Conservation (phyloP, 2,329 filamentous ascomycete genomes). For the Clarireedia sp. region DNA sequence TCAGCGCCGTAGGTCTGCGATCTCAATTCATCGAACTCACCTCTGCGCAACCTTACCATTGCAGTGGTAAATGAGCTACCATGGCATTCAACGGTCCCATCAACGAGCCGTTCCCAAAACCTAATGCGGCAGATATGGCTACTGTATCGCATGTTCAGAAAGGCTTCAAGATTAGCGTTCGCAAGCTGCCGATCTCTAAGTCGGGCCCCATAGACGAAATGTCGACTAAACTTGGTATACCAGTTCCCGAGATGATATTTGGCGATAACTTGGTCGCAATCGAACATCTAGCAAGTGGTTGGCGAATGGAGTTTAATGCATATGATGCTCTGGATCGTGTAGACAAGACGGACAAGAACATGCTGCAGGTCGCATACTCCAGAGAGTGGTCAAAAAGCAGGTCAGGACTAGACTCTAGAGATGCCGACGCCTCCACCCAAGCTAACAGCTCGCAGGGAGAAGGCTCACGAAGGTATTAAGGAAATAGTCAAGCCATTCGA, state of each 20-base stretch:
- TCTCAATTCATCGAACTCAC: no score
- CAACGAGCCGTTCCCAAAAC: slow-evolving; percentile 48
- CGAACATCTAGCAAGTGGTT: slow-evolving; percentile 64
- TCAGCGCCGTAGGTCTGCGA: no score
- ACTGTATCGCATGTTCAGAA: slow-evolving; percentile 52
- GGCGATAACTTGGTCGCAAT: slow-evolving; percentile 83
- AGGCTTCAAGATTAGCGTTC: slow-evolving; percentile 68
- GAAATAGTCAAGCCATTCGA: slow-evolving; percentile 95
- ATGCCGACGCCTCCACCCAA: no score
- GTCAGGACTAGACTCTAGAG: slow-evolving; percentile 7
- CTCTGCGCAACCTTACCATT: no score
- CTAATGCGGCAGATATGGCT: slow-evolving; percentile 41
- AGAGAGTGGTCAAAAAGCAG: slow-evolving; percentile 63
- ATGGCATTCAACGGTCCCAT: slow-evolving; percentile 29
- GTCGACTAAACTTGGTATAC: slow-evolving; percentile 69
- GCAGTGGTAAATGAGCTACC: not conserved
- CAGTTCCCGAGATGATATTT: slow-evolving; percentile 98
- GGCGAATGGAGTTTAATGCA: slow-evolving; percentile 74
- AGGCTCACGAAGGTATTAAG: slow-evolving; percentile 76
- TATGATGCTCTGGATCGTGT: slow-evolving; percentile 83
- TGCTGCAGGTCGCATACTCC: slow-evolving; percentile 92
- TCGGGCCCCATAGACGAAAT: slow-evolving; percentile 82
- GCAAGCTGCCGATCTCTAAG: slow-evolving; percentile 93
- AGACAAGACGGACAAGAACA: slow-evolving; percentile 84
- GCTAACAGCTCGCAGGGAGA: slow-evolving; percentile 46